Evolutionary conservation across 2,329 filamentous ascomycete genomes (phyloP), one percentile per base, ranked within the genome.

Genomic region (Westerdykella sp.): DNA sequence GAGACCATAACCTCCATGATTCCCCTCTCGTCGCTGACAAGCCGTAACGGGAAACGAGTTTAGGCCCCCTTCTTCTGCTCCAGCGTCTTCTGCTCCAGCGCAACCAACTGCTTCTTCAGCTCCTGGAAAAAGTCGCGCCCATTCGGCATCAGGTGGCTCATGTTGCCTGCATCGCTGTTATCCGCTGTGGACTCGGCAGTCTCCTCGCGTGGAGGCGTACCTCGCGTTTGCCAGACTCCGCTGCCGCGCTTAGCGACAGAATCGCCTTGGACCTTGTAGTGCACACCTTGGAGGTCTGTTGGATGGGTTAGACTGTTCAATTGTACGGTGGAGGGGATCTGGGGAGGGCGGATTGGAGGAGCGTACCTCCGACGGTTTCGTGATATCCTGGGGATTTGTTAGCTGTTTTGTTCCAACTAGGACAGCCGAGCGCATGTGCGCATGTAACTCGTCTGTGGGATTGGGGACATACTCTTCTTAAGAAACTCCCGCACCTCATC

Each of bases 111-210:
- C 66, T 73, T 73, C 51, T 68, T 68, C 38, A 73, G 62, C 44
- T 70, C 66, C 15, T 60, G 63, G 54, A 71, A 70, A 58, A 73
- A 73, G 46, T 68, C 62, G 49, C 71, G 68, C 23, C 67, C 66
- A 30, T 62, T 68, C 13, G 69, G 68, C 69, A 71, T 71, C n/a
- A 64, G 54, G 47, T 68, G 62, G 25, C 60, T 52, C 56, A 62
- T 64, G 44, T 57, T 63, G 40, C 62, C 63, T 67, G 51, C 30
- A 38, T 25, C 11, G 13, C 21, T 38, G 51, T 62, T 47, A 59
- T 40, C 43, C 31, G 11, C 31, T 22, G n/a, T n/a, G 4, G 14
- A 16, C 10, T 11, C 37, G 15, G 50, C 38, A 31, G 4, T 25
- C 15, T 28, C 30, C 34, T 25, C 41, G 12, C 18, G 16, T 35